Evolutionary conservation across 1,284 basidiomycete genomes (phyloP).

Genomic region (Irpex sp.): DNA sequence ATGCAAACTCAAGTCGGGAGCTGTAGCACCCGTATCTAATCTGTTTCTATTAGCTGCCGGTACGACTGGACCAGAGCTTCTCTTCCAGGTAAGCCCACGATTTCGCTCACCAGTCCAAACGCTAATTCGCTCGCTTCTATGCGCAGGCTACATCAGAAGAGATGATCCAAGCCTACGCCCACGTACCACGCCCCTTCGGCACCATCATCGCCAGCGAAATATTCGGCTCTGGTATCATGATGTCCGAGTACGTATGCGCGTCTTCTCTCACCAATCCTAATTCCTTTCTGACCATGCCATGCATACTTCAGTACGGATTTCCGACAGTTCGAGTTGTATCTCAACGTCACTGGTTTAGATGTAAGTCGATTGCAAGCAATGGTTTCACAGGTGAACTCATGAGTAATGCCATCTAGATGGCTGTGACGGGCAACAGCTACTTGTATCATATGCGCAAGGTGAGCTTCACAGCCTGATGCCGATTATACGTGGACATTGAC

Average conservation of each 20-base stretch:
- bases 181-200: constrained; percentile 84
- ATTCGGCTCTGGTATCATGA: constrained; percentile 87
- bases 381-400: no score
- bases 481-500: neutral
- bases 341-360: constrained; percentile 83
- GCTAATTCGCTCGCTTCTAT: no score
- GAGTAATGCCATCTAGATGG: no score
- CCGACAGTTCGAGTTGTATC: constrained; percentile 89
- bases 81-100: constrained; percentile 62
- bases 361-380: no score
- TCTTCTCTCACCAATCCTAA: neutral
- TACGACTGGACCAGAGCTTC: constrained; percentile 79
- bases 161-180: constrained; percentile 90
- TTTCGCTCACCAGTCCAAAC: neutral
- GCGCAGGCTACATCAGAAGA: constrained; percentile 90
- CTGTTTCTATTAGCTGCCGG: constrained; percentile 62
- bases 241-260: constrained; percentile 40
- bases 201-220: constrained; percentile 92
- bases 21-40: no score
- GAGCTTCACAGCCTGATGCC: constrained; percentile 1
- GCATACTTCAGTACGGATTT: constrained; percentile 76
- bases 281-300: neutral
- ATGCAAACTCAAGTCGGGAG: neutral
- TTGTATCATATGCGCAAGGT: constrained; percentile 87
- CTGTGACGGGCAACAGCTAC: constrained; percentile 90